Base-by-base conservation (phyloP, 1,284 basidiomycete genomes). In the Tylopilus sp. region DNA sequence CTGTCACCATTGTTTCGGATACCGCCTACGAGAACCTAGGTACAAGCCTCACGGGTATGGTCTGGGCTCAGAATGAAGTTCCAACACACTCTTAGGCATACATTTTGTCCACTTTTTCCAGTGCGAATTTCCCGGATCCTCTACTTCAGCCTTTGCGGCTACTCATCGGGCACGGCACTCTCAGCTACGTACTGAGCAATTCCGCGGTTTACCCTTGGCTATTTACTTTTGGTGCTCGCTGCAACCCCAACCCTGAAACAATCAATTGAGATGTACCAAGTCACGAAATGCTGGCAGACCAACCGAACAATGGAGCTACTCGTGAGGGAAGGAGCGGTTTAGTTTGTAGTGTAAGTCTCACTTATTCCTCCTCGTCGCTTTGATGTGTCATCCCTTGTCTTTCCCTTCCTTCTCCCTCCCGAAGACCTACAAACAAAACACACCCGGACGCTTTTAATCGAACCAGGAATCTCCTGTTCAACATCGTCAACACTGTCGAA, bases 381-480 rank as follows among this genome's bases (percentile, higher is more conserved):
- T n/a, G 15, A 31, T 10, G 7, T 31, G 15, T 15, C 15, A 6
- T n/a, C 13, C 4, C n/a, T 31, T 6, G 6, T 31, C 30, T n/a
- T n/a, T n/a, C 30, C 30, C 15, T 6, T n/a, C 30, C n/a, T n/a
- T n/a, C 8, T 8, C 16, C 18, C 15, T 16, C 11, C 9, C 33
- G 11, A 8, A 18, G 11, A 28, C 9, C 9, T 9, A 28, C 26
- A 28, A 28, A 28, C 9, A 34, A 18, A 4, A 18, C 16, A 16
- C 16, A 34, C 16, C 10, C n/a, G n/a, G 10, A 45, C 12, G 11
- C 23, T 9, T 21, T 29, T 8, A 9, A 12, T 12, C 7, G 11
- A 30, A 23, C 38, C 29, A 46, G 44, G 29, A 46, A 46, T 19
- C 29, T 46, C 6, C 29, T 46, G 3, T 46, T 46, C 40, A 46